Conservation (phyloP, 73 alveolate genomes). For the Paramecium sexaurelia region DNA sequence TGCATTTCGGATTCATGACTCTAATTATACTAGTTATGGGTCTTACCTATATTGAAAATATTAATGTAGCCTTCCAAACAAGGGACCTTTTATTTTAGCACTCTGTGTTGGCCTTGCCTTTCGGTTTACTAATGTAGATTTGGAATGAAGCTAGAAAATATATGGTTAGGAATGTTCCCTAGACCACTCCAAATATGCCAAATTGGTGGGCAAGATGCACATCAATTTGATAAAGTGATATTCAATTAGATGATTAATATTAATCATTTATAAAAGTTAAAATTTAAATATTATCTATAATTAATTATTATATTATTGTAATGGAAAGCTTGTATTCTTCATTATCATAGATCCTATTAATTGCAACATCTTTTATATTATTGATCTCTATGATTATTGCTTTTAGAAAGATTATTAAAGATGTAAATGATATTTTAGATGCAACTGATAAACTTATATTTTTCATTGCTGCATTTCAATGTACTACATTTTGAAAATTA, state of each 20-base stretch:
- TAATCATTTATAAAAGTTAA: background rate
- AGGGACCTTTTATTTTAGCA: constrained; percentile 3
- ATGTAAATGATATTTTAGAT: constrained; percentile 49
- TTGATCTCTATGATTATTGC: background rate
- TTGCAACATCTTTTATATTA: background rate
- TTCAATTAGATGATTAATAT: background rate
- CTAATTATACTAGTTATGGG: background rate
- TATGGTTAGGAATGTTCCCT: background rate
- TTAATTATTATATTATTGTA: background rate
- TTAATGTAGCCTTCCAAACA: background rate
- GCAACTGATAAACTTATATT: constrained; percentile 21
- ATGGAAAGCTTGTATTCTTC: background rate
- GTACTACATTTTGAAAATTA: constrained; percentile 21
- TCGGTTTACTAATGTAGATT: background rate
- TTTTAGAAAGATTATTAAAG: background rate
- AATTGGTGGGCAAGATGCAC: constrained; percentile 44
- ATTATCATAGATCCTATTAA: background rate
- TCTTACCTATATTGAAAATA: background rate
- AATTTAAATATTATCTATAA: background rate
- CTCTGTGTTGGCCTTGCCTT: background rate
- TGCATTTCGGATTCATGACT: constrained; percentile 30
- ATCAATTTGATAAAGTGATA: too few relatives aligned
- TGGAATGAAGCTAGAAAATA: constrained; percentile 22
- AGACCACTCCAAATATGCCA: background rate
- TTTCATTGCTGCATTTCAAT: constrained; percentile 18